Evolutionary conservation across 202 grass and related monocot species (phyloP).

Genomic region (Digitaria exilis): DNA sequence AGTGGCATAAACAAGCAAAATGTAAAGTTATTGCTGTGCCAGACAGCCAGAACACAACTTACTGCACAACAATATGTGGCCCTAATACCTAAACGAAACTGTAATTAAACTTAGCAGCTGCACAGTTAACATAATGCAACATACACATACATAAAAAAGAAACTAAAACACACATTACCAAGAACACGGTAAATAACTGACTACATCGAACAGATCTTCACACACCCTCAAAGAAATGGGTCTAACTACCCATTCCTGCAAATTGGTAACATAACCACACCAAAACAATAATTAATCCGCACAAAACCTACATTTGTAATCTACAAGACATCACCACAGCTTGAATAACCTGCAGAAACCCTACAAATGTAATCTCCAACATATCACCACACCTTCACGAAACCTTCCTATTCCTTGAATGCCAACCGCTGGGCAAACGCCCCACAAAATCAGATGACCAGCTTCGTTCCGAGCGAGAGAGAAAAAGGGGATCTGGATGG

Average conservation of each 20-base stretch:
- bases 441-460: no score
- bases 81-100: not conserved
- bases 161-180: not conserved
- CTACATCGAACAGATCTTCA: not conserved
- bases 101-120: not conserved
- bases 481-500: not conserved
- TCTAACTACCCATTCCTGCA: not conserved
- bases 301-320: no score
- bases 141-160: no score
- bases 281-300: no score
- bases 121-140: not conserved
- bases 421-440: no score
- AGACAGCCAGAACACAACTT: no score
- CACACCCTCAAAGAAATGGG: not conserved
- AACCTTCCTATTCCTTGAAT: no score
- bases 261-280: not conserved
- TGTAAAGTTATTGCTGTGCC: no score
- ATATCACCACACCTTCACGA: not conserved
- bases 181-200: not conserved
- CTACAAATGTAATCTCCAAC: not conserved
- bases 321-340: no score
- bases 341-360: not conserved
- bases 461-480: no score
- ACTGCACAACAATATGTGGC: no score
- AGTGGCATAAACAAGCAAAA: no score